Conservation (phyloP, 345 rosid species). For the Melaleuca quinquenervia region DNA sequence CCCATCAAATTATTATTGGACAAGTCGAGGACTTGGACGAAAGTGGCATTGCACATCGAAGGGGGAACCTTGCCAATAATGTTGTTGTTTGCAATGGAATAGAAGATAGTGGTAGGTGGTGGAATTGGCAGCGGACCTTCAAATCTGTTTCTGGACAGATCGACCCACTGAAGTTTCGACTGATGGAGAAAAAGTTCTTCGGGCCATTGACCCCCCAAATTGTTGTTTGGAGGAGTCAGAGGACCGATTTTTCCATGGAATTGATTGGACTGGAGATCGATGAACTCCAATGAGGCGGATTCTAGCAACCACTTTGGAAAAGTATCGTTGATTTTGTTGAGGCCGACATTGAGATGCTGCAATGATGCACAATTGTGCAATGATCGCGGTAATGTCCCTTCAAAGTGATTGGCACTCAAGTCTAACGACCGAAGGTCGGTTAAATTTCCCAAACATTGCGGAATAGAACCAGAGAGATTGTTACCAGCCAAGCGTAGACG, state of each 20-base stretch:
- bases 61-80: not conserved
- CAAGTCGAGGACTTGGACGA: not conserved
- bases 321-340: slow-evolving; percentile 6
- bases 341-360: not conserved
- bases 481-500: too few relatives aligned
- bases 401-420: not conserved
- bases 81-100: not conserved
- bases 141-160: slow-evolving; percentile 3
- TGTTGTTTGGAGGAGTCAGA: not conserved
- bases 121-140: not conserved
- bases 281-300: not conserved
- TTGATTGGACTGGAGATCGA: not conserved
- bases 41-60: not conserved
- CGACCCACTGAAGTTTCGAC: not conserved
- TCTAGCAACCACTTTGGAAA: slow-evolving; percentile 13
- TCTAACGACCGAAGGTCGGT: not conserved
- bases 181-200: not conserved
- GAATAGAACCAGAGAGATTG: slow-evolving; percentile 3
- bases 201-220: not conserved
- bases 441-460: slow-evolving; percentile 2
- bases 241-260: not conserved
- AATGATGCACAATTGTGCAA: slow-evolving; percentile 7
- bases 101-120: fast-evolving
- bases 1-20: not conserved
- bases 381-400: too few relatives aligned